Evolutionary conservation across 2,329 filamentous ascomycete genomes (phyloP).

Genomic region (Pseudogymnoascus sp.): DNA sequence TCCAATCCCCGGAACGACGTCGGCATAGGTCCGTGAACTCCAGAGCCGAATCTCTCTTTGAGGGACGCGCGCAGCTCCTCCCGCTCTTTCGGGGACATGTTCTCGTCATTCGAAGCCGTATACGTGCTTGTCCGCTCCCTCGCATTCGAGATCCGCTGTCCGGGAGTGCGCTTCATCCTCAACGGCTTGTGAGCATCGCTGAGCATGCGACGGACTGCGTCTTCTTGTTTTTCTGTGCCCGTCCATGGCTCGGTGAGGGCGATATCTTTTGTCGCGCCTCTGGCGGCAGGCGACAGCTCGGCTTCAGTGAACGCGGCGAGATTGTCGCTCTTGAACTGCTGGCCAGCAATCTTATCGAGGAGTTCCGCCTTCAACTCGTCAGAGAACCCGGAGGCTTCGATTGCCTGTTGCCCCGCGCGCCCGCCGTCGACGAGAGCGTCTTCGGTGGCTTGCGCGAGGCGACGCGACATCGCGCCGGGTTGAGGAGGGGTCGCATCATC

Average conservation of each 20-base stretch:
- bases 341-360: constrained; percentile 47
- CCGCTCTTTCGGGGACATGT: constrained; percentile 62
- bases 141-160: constrained; percentile 45
- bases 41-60: constrained; percentile 70
- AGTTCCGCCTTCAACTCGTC: constrained; percentile 54
- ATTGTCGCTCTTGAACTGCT: constrained; percentile 46
- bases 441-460: constrained; percentile 55
- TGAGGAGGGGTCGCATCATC: neutral
- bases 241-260: constrained; percentile 68
- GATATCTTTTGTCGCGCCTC: constrained; percentile 58
- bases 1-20: constrained; percentile 70
- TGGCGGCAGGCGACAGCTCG: constrained; percentile 48
- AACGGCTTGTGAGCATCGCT: constrained; percentile 71
- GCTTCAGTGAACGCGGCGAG: constrained; percentile 42
- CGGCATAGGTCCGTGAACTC: constrained; percentile 56
- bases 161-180: constrained; percentile 41
- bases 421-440: constrained; percentile 53
- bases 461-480: constrained; percentile 42
- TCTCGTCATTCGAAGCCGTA: constrained; percentile 42
- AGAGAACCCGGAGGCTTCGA: constrained; percentile 57
- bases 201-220: constrained; percentile 77
- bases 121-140: constrained; percentile 51
- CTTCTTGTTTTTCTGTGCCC: constrained; percentile 65
- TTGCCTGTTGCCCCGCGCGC: constrained; percentile 49
- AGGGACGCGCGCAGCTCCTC: constrained; percentile 66